Conservation (phyloP, 2,329 filamentous ascomycete species). For the Xylaria sp. region DNA sequence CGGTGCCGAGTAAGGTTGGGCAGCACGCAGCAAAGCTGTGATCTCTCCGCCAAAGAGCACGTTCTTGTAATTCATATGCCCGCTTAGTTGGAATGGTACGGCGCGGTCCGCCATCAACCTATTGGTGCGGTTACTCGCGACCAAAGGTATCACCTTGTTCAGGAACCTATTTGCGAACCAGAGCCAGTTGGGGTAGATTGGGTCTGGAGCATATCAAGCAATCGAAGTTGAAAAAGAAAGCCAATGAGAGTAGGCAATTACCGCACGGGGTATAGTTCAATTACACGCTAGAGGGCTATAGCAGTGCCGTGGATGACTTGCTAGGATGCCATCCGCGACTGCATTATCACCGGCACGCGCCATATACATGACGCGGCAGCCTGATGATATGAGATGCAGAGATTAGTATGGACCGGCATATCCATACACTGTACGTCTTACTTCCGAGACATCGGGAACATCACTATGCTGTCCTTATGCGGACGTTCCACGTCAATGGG, state of each 20-base stretch:
- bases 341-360: constrained; percentile 74
- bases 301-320: constrained; percentile 16
- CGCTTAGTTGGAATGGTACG: constrained; percentile 75
- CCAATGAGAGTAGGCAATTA: constrained; percentile 7
- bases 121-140: constrained; percentile 74
- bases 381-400: constrained; percentile 1
- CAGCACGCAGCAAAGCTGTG: constrained; percentile 69
- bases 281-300: constrained; percentile 70
- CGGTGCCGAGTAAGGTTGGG: constrained; percentile 73
- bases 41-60: constrained; percentile 80
- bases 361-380: constrained; percentile 70
- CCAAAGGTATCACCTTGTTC: constrained; percentile 60
- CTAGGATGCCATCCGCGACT: constrained; percentile 57
- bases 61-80: constrained; percentile 74
- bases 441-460: background rate
- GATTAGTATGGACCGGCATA: background rate
- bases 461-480: background rate
- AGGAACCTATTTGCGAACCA: constrained; percentile 56
- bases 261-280: constrained; percentile 76
- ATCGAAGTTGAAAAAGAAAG: background rate
- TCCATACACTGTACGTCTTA: background rate
- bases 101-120: constrained; percentile 76
- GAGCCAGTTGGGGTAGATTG: constrained; percentile 56
- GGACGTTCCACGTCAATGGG: background rate
- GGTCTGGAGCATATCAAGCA: background rate